Evolutionary conservation across 2,329 filamentous ascomycete species (phyloP).

Genomic region (Phialophora tarda): DNA sequence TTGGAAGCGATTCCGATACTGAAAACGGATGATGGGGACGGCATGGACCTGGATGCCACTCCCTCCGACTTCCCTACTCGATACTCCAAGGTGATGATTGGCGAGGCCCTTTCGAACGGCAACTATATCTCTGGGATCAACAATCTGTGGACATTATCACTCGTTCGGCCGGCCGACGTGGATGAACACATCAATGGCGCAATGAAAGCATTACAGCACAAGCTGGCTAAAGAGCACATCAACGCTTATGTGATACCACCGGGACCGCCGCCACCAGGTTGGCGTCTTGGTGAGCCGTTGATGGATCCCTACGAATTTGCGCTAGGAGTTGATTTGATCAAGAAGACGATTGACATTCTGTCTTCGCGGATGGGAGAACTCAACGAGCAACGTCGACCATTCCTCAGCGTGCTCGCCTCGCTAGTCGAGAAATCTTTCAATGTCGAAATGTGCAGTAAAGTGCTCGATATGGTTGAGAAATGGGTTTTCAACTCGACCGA

Average conservation of each 20-base stretch:
- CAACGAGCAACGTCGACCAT: conserved; percentile 87
- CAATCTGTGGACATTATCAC: conserved; percentile 87
- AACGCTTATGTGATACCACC: conserved; percentile 64
- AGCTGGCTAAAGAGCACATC: conserved; percentile 92
- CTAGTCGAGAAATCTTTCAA: conserved; percentile 94
- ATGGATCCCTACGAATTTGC: conserved; percentile 79
- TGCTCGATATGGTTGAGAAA: conserved; percentile 87
- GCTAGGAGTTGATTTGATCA: conserved; percentile 86
- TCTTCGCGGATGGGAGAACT: conserved; percentile 90
- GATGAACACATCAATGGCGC: conserved; percentile 85
- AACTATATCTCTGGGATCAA: conserved; percentile 91
- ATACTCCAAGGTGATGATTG: conserved; percentile 82
- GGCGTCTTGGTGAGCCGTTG: conserved; percentile 49
- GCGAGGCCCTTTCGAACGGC: conserved; percentile 79
- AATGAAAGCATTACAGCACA: conserved; percentile 91
- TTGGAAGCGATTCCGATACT: conserved; percentile 87
- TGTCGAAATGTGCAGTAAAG: conserved; percentile 84
- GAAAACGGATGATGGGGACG: conserved; percentile 82
- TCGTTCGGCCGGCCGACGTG: conserved; percentile 82
- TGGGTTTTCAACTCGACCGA: conserved; percentile 98
- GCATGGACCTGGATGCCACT: conserved; percentile 72
- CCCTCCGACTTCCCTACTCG: conserved; percentile 81
- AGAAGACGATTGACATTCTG: conserved; percentile 93
- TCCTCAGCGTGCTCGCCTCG: conserved; percentile 91
- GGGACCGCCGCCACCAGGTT: conserved; percentile 46